Base-by-base conservation (phyloP, 1,139 yeast species). In the Blastobotrys serpentis region DNA sequence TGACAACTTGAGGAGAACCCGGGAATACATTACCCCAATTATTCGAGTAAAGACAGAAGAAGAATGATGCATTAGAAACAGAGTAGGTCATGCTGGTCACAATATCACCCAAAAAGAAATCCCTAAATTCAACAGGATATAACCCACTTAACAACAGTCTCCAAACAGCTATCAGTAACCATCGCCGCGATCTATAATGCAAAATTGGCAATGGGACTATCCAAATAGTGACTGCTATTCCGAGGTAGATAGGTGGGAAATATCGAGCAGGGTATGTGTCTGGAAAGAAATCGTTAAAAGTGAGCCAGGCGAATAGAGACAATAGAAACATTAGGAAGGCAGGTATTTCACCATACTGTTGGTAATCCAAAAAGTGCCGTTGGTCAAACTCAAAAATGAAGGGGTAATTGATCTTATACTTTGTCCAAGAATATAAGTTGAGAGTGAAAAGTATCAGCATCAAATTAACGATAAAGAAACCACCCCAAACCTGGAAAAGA, bases 71-170 rank as follows among this genome's bases (percentile, higher is more conserved):
- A 59, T 90, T 92, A 2, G 96, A 86, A 72, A 88, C 73, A 1
- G 96, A 78, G 66, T 92, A 92, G 0, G 96, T 86, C 62, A 92
- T 72, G 32, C 96, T 86, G 67, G 95, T 86, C 46, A 89, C 72
- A 29, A 92, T 82, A 67, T 92, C 98, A 17, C 98, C 98, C 48
- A 90, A 59, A 64, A 88, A 89, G 72, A 92, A 90, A 68, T 92
- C 98, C 52, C 94, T 75, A 63, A 92, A 92, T 67, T 92, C 98
- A 48, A 92, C 97, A 0, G 98, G 96, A 60, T 86, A 92, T 34
- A 88, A 72, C 0, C 98, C 98, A 1, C 96, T 85, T 3, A 86
- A 71, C 0, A 85, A 37, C 42, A 92, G 70, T 61, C 98, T 76
- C 76, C 90, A 79, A 2, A 82, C 55, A 0, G 95, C 84, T 10